phyloP scores from a whole-genome alignment of 768 basidiomycete species.

The Pleurotus tuber-regium region DNA sequence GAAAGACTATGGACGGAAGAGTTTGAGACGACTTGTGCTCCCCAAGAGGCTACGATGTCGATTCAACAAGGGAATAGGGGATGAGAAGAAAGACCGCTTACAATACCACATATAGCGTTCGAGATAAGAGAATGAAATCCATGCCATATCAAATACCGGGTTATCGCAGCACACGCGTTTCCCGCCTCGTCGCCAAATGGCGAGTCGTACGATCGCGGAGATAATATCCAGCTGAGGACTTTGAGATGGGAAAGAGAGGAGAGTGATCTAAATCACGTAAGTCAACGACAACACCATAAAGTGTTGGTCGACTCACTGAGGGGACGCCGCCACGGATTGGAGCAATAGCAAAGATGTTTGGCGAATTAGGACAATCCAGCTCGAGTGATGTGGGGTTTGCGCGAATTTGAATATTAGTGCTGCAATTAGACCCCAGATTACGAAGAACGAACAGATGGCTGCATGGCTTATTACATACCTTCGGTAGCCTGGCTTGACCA shows the following conservation, averaged over 20 bases:
- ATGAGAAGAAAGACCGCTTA: slow-evolving; percentile 29
- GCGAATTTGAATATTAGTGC: slow-evolving; percentile 40
- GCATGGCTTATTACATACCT: background rate
- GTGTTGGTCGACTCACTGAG: slow-evolving; percentile 40
- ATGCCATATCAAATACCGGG: slow-evolving; percentile 44
- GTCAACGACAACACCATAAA: background rate
- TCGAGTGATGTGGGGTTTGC: slow-evolving; percentile 33
- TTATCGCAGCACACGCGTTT: slow-evolving; percentile 26
- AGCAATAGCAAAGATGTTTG: slow-evolving; percentile 49
- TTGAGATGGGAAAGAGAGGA: slow-evolving; percentile 45
- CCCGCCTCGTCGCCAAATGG: background rate
- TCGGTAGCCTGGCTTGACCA: slow-evolving; percentile 42
- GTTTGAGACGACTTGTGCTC: slow-evolving; percentile 54
- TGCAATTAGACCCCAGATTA: slow-evolving; percentile 17
- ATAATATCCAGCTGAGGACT: slow-evolving; percentile 49
- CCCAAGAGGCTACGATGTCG: slow-evolving; percentile 39
- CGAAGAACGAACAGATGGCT: background rate
- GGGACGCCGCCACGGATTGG: slow-evolving; percentile 42
- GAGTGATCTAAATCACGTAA: slow-evolving; percentile 38
- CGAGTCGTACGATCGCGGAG: slow-evolving; percentile 12
- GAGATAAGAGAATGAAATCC: slow-evolving; percentile 44
- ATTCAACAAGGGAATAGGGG: background rate
- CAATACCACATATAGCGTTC: slow-evolving; percentile 43
- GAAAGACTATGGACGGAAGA: slow-evolving; percentile 45
- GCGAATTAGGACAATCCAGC: slow-evolving; percentile 63